phyloP scores from a whole-genome alignment of 2,329 filamentous ascomycete species.

The Venturia aucupariae region DNA sequence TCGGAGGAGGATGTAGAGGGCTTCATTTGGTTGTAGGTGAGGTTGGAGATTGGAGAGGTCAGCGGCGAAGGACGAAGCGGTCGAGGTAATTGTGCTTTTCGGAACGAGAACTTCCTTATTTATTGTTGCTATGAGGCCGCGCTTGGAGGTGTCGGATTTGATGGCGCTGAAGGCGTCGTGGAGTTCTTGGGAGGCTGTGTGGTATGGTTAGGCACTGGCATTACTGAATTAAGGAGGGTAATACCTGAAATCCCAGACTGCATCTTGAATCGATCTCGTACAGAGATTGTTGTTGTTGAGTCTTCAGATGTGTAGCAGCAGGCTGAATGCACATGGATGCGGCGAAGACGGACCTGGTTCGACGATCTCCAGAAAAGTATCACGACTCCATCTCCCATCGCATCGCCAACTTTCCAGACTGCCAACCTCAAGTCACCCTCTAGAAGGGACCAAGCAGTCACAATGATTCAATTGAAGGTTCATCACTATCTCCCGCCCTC shows the following conservation, averaged over 20 bases:
- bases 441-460: constrained; percentile 3
- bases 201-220: constrained; percentile 13
- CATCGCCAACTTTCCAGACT: not conserved
- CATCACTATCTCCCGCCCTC: not conserved
- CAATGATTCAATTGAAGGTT: constrained; percentile 59
- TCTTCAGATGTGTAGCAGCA: not conserved
- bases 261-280: constrained; percentile 41
- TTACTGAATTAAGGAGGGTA: constrained; percentile 12
- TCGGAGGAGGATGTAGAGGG: constrained; percentile 67
- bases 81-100: constrained; percentile 43
- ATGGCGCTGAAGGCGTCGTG: constrained; percentile 62
- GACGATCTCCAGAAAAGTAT: not conserved
- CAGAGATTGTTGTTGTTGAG: not conserved
- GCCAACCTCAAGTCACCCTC: constrained; percentile 3
- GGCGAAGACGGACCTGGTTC: not conserved
- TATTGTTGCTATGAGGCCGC: constrained; percentile 65
- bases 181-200: constrained; percentile 63
- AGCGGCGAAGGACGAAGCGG: constrained; percentile 47
- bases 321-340: not conserved
- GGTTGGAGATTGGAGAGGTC: constrained; percentile 56
- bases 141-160: constrained; percentile 51
- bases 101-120: constrained; percentile 59
- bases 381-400: not conserved
- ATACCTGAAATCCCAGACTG: constrained; percentile 71
- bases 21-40: constrained; percentile 55